These are phyloP conservation scores for Lizanozyma gosingica DNA, from an alignment of 1,139 yeast genomes.

Conservation along the genomic window DNA sequence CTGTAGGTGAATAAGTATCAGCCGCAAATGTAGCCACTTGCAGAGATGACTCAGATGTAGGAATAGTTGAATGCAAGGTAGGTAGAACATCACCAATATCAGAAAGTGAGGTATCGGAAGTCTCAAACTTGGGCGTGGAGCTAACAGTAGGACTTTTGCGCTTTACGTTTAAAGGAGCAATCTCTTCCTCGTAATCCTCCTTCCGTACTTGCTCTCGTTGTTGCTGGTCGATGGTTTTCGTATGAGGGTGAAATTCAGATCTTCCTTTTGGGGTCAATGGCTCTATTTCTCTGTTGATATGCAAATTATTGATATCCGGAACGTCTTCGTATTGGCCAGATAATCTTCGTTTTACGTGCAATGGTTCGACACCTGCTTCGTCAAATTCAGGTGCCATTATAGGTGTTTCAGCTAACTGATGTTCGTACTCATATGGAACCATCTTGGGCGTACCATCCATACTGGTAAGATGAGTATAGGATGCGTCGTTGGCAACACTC, in stretches of 20 bases:
- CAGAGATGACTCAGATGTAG: background rate
- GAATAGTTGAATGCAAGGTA: too few relatives aligned
- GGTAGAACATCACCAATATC: background rate
- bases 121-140: background rate
- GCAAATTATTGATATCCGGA: too few relatives aligned
- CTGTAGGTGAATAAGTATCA: background rate
- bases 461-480: background rate
- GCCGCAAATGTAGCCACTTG: background rate
- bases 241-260: too few relatives aligned
- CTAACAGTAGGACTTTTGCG: background rate
- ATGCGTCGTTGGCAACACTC: background rate
- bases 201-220: background rate
- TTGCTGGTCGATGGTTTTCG: background rate
- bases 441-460: background rate
- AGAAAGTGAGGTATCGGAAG: background rate
- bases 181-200: background rate
- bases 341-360: background rate
- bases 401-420: background rate
- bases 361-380: background rate
- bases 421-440: background rate
- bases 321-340: background rate
- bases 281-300: too few relatives aligned
- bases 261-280: too few relatives aligned
- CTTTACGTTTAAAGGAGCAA: background rate
- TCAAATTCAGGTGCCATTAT: background rate